phyloP scores from a whole-genome alignment of 164 flowering plant genomes.

The Pachysandra terminalis region DNA sequence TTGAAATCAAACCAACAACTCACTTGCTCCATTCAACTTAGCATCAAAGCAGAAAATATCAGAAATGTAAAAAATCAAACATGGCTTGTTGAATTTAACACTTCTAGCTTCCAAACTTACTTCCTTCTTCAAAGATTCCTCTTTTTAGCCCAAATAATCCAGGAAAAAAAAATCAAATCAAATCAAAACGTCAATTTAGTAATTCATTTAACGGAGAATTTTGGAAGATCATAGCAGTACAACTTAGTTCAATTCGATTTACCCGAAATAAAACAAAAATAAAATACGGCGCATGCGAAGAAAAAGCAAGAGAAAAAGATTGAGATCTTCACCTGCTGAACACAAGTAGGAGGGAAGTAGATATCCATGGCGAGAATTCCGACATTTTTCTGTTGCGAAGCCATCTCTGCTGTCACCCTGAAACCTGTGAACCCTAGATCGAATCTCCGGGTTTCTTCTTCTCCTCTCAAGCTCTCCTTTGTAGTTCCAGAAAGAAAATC shows the following conservation, averaged over 20 bases:
- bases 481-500: neutral
- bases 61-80: no score
- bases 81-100: neutral
- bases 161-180: neutral
- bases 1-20: no score
- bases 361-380: conserved; percentile 85
- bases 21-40: neutral
- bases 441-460: neutral
- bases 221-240: neutral
- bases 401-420: conserved; percentile 35
- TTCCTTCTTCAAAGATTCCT: neutral
- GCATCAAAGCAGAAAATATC: neutral
- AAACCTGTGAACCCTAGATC: neutral
- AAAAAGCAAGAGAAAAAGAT: neutral
- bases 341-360: conserved; percentile 82
- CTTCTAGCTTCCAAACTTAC: neutral
- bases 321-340: conserved; percentile 57
- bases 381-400: conserved; percentile 47
- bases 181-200: neutral
- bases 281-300: no score
- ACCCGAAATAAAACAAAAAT: neutral
- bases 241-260: no score
- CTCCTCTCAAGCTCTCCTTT: neutral
- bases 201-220: neutral
- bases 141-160: neutral